Conservation (phyloP, 2,329 filamentous ascomycete genomes). For the Blumeria hordei region DNA sequence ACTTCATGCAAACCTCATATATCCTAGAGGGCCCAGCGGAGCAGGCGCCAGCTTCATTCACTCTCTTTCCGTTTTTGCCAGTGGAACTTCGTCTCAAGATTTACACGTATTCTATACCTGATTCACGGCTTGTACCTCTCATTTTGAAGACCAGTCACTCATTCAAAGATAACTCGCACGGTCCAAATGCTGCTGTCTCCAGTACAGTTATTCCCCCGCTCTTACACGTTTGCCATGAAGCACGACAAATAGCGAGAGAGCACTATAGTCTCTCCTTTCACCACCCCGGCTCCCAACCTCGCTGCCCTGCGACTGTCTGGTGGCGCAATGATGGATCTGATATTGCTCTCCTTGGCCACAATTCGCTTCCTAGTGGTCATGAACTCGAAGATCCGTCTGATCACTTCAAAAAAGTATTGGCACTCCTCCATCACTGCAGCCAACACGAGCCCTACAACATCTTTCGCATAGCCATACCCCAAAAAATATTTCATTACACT, state of each 20-base stretch:
- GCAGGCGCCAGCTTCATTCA: conserved; percentile 1
- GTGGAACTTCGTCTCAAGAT: conserved; percentile 8
- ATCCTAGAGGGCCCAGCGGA: no score
- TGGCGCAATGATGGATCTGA: conserved; percentile 3
- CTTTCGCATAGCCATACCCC: conserved; percentile 4
- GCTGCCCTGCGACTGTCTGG: conserved; percentile 1
- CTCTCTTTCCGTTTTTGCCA: conserved; percentile 7
- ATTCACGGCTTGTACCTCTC: conserved; percentile 5
- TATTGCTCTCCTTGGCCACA: conserved; percentile 3
- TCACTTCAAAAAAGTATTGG: conserved; percentile 5
- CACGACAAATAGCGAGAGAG: conserved; percentile 1
- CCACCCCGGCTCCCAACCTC: neutral
- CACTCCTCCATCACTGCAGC: neutral
- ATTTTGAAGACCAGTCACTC: conserved; percentile 1
- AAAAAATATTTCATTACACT: conserved; percentile 3
- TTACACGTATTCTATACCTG: conserved; percentile 6
- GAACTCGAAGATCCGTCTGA: neutral
- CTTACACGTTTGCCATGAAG: conserved; percentile 5
- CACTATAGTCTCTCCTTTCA: conserved; percentile 5
- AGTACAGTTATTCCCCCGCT: conserved; percentile 1
- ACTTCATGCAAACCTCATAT: no score
- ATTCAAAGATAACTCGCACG: neutral
- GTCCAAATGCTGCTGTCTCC: conserved; percentile 1
- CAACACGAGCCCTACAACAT: conserved; percentile 1
- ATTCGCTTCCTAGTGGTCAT: neutral